Evolutionary conservation across 2,329 filamentous ascomycete species (phyloP).

Genomic region (Paraphoma chrysanthemicola): DNA sequence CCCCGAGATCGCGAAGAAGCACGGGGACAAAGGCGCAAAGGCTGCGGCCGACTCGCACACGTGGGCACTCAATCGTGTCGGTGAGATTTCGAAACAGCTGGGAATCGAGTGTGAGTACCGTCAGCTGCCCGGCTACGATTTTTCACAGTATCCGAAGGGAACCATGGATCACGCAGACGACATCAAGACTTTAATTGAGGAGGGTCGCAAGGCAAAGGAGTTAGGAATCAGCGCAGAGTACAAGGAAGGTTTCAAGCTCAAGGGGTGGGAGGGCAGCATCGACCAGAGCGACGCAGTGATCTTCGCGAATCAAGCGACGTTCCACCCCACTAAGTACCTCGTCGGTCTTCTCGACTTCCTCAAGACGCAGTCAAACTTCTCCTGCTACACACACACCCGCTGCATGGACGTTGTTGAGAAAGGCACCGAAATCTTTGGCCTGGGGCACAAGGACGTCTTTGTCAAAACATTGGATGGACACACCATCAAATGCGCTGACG

Average conservation of each 20-base stretch:
- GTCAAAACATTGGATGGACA: constrained; percentile 57
- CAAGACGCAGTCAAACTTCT: constrained; percentile 59
- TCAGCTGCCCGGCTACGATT: constrained; percentile 56
- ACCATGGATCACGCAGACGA: constrained; percentile 56
- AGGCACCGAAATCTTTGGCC: constrained; percentile 53
- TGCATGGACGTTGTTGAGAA: constrained; percentile 58
- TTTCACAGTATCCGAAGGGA: constrained; percentile 57
- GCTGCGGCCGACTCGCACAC: constrained; percentile 61
- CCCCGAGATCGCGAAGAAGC: constrained; percentile 58
- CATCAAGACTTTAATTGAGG: constrained; percentile 54
- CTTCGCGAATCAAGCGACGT: constrained; percentile 58
- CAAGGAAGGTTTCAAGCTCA: constrained; percentile 55
- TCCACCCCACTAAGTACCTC: constrained; percentile 65
- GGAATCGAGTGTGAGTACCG: constrained; percentile 65
- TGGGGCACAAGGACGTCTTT: constrained; percentile 55
- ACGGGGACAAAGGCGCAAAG: constrained; percentile 58
- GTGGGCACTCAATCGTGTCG: constrained; percentile 61
- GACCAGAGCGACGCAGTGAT: constrained; percentile 62
- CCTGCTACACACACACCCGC: constrained; percentile 60
- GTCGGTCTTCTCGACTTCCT: constrained; percentile 61
- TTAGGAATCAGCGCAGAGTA: constrained; percentile 55
- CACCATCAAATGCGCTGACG: constrained; percentile 57
- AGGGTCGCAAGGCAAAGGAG: constrained; percentile 53
- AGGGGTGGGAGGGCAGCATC: constrained; percentile 59
- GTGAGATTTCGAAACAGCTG: constrained; percentile 57